Evolutionary conservation across 2,329 filamentous ascomycete species (phyloP), one percentile per base, ranked within the genome.

Genomic region (Botrytis sinoallii): DNA sequence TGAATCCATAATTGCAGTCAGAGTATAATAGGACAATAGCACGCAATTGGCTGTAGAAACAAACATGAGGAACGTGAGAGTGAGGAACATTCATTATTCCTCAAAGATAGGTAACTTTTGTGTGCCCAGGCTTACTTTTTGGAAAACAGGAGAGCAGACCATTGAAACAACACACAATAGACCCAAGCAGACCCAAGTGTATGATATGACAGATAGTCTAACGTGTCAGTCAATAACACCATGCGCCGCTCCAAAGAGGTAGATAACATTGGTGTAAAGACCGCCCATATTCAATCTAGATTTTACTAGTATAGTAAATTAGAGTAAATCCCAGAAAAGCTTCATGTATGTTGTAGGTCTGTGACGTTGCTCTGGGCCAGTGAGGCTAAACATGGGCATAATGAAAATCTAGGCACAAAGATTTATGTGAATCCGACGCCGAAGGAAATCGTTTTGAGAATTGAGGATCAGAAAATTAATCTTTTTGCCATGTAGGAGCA

Each of bases 281-380:
- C 78, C 76, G 69, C 76, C 75, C 74, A 75, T 78, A 78, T 79
- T 76, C 76, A 76, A 70, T 79, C 78, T 79, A 79, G 75, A 69
- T 74, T 74, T 73, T 69, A 72, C 64, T 59, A 69, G 55, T 73
- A 73, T 74, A 61, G 64, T 52, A 65, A 38, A 63, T 59, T 60
- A 64, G 42, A 42, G 29, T 40, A 20, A n/a, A 68, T 40, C 42
- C 44, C 66, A 61, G 44, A 55, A 70, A 70, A 64, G 18, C 46
- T 55, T 63, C 35, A 42, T 73, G 44, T 73, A 66, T 64, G 55
- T n/a, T 69, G 63, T 59, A 35, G 20, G 70, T 48, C 46, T 35
- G 44, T 32, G 38, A 18, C 61, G 29, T 67, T 46, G 48, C 72
- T 73, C 76, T 70, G 75, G 74, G 74, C 70, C 72, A 74, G 71